Base-by-base conservation (phyloP, 164 flowering plant species). In the Umbilicus rupestris region DNA sequence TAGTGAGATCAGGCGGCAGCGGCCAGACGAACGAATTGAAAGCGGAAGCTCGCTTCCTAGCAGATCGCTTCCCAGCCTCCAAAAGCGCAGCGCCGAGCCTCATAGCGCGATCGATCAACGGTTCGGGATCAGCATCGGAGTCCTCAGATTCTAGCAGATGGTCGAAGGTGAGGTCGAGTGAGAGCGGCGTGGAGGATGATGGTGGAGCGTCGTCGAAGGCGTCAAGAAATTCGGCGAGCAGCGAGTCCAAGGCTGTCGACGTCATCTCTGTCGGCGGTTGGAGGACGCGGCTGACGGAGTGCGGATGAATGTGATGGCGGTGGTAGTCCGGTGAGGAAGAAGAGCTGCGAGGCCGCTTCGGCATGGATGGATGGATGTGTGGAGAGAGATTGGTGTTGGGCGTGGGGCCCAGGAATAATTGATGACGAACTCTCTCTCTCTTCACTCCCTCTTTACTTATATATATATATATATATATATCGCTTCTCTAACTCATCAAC, bases 1-100 rank as follows among this genome's bases (percentile, higher is more conserved):
- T 79, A 47, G 96, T 87, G 80, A 92, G 88, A 75, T 89, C 97
- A 28, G 82, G 80, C 58, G 94, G 83, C 28, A 92, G 89, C 44
- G 82, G 77, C 97, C 97, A 92, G 8, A 74, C 71, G 58, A 75
- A 45, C 3, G 89, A 86, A 73, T 92, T 92, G 67, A 87, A 90
- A 64, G 66, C 62, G 16, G 83, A 70, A 42, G 86, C 82, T 30
- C 84, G 85, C 69, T 77, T 86, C 42, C 96, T 64, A 20, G 84
- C 78, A 2, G 84, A 83, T 64, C 82, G 76, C 20, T 80, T 82
- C 4, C 76, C 97, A 2, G 92, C 81, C 67, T 87, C 85, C n/a
- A 80, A 72, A 8, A 92, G 80, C 33, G 70, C 64, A 6, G 86
- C 73, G 41, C 88, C 96, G 16, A 92, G 33, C 5, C 69, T 66